A percentile compares a stretch with the other conserved stretches of the same genome.
Evolutionary conservation across 768 basidiomycete species (phyloP).

Genomic region (Dioszegia hungarica): DNA sequence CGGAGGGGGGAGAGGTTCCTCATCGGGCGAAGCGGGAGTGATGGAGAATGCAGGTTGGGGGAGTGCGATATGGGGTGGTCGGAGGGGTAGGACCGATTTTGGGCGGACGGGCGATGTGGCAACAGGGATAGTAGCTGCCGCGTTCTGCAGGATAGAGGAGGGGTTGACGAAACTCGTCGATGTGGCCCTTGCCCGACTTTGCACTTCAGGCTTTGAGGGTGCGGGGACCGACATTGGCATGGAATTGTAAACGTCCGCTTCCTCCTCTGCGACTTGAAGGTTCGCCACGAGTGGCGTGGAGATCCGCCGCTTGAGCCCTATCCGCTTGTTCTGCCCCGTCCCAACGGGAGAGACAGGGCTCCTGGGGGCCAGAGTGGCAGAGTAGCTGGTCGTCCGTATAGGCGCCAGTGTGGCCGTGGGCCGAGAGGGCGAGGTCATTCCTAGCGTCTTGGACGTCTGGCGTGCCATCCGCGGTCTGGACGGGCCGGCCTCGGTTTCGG

Average conservation of each 20-base stretch:
- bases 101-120: background rate
- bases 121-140: conserved; percentile 3
- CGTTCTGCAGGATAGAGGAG: conserved; percentile 6
- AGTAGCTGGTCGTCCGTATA: background rate
- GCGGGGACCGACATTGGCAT: background rate
- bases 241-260: background rate
- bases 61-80: background rate
- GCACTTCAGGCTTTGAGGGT: conserved; percentile 10
- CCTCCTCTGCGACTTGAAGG: conserved; percentile 7
- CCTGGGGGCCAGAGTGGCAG: background rate
- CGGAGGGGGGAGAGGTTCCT: background rate
- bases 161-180: conserved; percentile 31
- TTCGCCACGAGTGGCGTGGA: conserved; percentile 23
- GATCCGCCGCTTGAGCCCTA: conserved; percentile 26
- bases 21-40: conserved; percentile 10
- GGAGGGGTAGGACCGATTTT: background rate
- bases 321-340: background rate
- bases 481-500: background rate
- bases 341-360: background rate
- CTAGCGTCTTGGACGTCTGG: background rate
- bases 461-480: background rate
- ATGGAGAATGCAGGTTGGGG: conserved; percentile 2
- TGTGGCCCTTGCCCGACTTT: conserved; percentile 32
- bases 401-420: background rate
- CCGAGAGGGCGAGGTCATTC: background rate